These are phyloP conservation scores for Ormosia semicastrata DNA, from an alignment of 306 rosid genomes.

Conservation along the genomic window DNA sequence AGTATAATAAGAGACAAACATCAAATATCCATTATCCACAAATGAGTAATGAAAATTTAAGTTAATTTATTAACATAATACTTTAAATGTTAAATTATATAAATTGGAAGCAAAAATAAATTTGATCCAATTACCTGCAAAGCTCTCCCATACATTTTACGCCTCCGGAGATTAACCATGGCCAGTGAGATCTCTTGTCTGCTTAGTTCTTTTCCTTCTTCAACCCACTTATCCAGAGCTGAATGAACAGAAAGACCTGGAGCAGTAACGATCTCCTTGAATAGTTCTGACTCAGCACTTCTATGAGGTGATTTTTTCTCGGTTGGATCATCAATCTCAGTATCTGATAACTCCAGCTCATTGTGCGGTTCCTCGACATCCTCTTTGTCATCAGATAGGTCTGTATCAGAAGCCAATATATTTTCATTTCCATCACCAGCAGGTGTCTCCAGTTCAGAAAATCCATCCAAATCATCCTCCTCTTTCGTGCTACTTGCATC, in stretches of 20 bases:
- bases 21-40: not conserved
- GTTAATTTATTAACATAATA: not conserved
- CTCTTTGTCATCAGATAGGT: constrained; percentile 41
- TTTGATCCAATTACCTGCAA: constrained; percentile 60
- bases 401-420: constrained; percentile 34
- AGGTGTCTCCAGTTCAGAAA: constrained; percentile 68
- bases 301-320: constrained; percentile 4
- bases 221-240: constrained; percentile 68
- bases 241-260: constrained; percentile 34
- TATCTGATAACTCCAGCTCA: constrained; percentile 48
- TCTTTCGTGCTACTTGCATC: constrained; percentile 59
- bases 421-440: constrained; percentile 29
- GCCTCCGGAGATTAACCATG: constrained; percentile 50
- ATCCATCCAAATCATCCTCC: constrained; percentile 66
- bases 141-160: constrained; percentile 62
- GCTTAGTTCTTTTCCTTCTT: constrained; percentile 60
- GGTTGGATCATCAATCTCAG: constrained; percentile 28
- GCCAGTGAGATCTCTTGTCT: constrained; percentile 50
- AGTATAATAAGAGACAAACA: not conserved
- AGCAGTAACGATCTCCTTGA: constrained; percentile 41
- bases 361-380: constrained; percentile 43
- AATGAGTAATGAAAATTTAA: not conserved
- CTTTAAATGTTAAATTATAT: not conserved
- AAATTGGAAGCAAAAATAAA: constrained; percentile 9
- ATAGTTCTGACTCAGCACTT: constrained; percentile 40